Evolutionary conservation across 73 alveolate species (phyloP), one percentile per base, ranked within the genome.

Genomic region (Blepharisma japonicum): DNA sequence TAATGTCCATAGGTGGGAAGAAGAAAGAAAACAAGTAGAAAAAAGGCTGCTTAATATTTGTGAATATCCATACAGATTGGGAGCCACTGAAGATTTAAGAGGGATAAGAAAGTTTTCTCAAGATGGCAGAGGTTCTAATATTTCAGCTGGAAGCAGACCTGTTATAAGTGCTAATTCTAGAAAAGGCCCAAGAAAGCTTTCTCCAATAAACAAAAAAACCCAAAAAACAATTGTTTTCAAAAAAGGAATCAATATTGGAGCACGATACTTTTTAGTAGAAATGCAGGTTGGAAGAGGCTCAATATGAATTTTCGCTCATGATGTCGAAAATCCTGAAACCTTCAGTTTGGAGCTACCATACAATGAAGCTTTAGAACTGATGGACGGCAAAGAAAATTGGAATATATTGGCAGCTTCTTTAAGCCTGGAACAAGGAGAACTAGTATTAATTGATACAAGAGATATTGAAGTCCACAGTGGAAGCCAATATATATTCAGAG

Each of bases 301-400:
- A 79, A 55, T 88, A n/a, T 79, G 55, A 55, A 88, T 88, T 20
- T 87, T 90, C 55, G 90, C 92, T 9, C 79, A 85, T 56, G 92
- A 88, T 55, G 91, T 85, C 6, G 95, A 84, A 56, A 85, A 84
- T 68, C 85, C 92, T 21, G 92, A 88, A 54, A 81, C 85, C n/a
- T 83, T 85, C 54, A 55, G 81, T 9, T 80, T 87, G 7, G 84
- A 82, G 42, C 79, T 87, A 14, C 89, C 91, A 6, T 88, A 81
- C 71, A 76, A 79, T 67, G 82, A 82, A 79, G 95, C 90, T 6
- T 45, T 79, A 46, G 89, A 84, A 67, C 42, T 87, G 46, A 71
- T 87, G 83, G 55, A 49, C 1, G 90, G 84, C 55, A 82, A 78
- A 49, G 55, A 83, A 45, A 83, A 83, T 53, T 83, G 82, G 54